phyloP scores from a whole-genome alignment of 768 basidiomycete species.

The Podaxis sp. region DNA sequence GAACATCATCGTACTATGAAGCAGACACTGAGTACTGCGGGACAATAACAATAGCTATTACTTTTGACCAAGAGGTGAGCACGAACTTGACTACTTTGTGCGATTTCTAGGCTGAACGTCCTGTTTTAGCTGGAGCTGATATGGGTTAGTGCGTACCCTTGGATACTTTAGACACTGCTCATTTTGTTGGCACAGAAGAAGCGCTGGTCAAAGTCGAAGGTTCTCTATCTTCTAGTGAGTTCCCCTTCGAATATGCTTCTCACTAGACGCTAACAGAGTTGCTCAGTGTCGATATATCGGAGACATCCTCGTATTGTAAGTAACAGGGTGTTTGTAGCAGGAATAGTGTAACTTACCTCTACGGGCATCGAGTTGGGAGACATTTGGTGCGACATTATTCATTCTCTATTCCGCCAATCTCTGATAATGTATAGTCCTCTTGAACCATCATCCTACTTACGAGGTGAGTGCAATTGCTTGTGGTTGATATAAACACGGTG shows the following conservation, averaged over 20 bases:
- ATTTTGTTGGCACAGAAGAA: constrained; percentile 14
- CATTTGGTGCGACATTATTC: not conserved
- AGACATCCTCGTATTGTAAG: constrained; percentile 20
- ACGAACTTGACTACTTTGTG: not conserved
- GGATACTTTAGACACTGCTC: not conserved
- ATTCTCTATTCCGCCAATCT: not conserved
- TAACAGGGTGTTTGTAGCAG: not conserved
- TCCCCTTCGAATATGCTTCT: not conserved
- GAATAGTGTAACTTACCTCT: not conserved
- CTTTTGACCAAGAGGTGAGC: constrained; percentile 22
- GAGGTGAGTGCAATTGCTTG: not conserved
- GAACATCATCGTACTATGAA: not conserved
- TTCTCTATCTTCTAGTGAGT: constrained; percentile 22
- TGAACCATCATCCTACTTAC: not conserved
- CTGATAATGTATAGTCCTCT: not conserved
- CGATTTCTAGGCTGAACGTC: not conserved
- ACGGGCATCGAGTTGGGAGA: not conserved
- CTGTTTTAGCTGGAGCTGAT: constrained; percentile 21
- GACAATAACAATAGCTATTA: constrained; percentile 15
- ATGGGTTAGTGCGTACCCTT: constrained; percentile 17
- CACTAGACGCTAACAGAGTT: not conserved
- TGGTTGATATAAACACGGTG: not conserved
- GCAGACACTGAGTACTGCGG: not conserved
- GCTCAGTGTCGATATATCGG: constrained; percentile 23
- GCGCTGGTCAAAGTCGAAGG: constrained; percentile 23